Conservation (phyloP, 2,329 filamentous ascomycete species). For the Aspergillus japonicus region DNA sequence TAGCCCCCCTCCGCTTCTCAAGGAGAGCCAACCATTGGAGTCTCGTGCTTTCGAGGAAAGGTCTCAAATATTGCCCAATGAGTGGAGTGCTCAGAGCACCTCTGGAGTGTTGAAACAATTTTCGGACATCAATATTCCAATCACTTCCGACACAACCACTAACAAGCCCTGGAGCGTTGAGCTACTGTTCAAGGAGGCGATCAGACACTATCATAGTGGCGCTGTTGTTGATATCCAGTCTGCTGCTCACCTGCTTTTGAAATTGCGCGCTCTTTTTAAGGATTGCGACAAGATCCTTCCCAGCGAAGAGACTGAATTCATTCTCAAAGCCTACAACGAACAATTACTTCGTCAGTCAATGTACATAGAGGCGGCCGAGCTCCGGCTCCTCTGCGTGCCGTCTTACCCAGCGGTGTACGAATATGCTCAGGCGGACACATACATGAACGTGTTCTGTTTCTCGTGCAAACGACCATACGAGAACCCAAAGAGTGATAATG, state of each 20-base stretch:
- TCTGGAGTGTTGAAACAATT: conserved; percentile 22
- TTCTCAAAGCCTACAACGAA: conserved; percentile 58
- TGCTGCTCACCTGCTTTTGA: conserved; percentile 43
- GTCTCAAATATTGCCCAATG: neutral
- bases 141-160: conserved; percentile 29
- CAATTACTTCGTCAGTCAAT: conserved; percentile 50
- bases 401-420: conserved; percentile 58
- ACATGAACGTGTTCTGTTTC: conserved; percentile 55
- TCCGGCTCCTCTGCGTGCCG: conserved; percentile 57
- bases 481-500: conserved; percentile 49
- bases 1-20: conserved; percentile 37
- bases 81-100: conserved; percentile 8
- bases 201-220: conserved; percentile 41
- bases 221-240: conserved; percentile 41
- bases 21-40: conserved; percentile 35
- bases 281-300: conserved; percentile 41
- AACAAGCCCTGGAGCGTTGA: conserved; percentile 43
- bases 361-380: conserved; percentile 51
- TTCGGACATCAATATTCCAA: conserved; percentile 30
- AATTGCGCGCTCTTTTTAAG: conserved; percentile 39
- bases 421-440: conserved; percentile 55
- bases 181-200: conserved; percentile 39
- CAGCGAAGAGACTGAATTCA: conserved; percentile 52
- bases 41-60: conserved; percentile 10
- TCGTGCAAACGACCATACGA: conserved; percentile 58